Evolutionary conservation across 164 flowering plant species (phyloP).

Genomic region (Umbellularia californica): DNA sequence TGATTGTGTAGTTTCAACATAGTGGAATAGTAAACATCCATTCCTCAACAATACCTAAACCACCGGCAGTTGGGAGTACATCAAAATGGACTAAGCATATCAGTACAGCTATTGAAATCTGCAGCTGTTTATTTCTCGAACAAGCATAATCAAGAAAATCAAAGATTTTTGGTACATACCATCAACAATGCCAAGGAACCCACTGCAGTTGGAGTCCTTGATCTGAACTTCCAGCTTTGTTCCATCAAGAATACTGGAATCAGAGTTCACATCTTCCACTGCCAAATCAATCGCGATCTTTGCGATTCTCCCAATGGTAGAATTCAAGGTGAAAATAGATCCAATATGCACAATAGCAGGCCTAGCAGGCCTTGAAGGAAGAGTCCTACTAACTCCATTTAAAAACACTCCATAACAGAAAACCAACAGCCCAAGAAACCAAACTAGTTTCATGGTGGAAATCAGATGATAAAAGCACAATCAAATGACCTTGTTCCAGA

Average conservation of each 20-base stretch:
- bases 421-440: conserved; percentile 26
- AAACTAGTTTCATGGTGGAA: conserved; percentile 31
- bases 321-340: conserved; percentile 63
- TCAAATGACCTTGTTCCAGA: neutral
- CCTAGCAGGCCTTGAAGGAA: conserved; percentile 66
- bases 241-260: conserved; percentile 63
- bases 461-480: neutral
- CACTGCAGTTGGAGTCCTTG: conserved; percentile 68
- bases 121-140: no score
- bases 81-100: neutral
- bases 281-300: conserved; percentile 81
- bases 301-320: conserved; percentile 83
- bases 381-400: conserved; percentile 20
- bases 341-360: conserved; percentile 78
- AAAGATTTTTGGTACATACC: conserved; percentile 36
- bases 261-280: conserved; percentile 72
- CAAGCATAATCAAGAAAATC: neutral
- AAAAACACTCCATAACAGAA: conserved; percentile 26
- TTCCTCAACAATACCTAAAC: neutral
- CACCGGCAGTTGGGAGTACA: neutral
- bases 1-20: no score
- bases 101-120: neutral
- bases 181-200: conserved; percentile 71
- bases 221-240: conserved; percentile 42
- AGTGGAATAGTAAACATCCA: neutral